These are phyloP conservation scores for Fonsecaea pedrosoi DNA, from an alignment of 2,329 filamentous ascomycete species.

Conservation along the genomic window DNA sequence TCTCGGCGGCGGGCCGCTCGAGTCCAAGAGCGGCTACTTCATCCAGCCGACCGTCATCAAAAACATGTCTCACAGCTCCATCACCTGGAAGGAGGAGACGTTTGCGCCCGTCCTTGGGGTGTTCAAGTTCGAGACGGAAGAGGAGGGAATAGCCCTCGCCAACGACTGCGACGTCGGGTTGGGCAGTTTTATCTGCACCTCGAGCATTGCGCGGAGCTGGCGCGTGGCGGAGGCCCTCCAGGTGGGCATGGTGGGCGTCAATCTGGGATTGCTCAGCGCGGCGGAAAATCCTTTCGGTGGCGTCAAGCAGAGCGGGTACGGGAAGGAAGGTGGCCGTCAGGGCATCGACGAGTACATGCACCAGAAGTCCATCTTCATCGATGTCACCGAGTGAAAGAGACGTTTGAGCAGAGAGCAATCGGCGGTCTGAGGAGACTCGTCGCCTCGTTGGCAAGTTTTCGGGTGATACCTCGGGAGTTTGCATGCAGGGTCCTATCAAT, in stretches of 20 bases:
- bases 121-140: constrained; percentile 63
- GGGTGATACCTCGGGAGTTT: too few relatives aligned
- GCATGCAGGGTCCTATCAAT: too few relatives aligned
- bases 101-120: constrained; percentile 55
- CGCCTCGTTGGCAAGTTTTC: too few relatives aligned
- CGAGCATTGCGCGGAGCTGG: constrained; percentile 31
- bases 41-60: constrained; percentile 67
- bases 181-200: constrained; percentile 28
- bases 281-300: constrained; percentile 67
- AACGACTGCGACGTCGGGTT: constrained; percentile 28
- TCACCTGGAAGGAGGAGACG: constrained; percentile 53
- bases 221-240: constrained; percentile 31
- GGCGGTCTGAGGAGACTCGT: too few relatives aligned
- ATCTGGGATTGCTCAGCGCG: constrained; percentile 42
- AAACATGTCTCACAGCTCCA: constrained; percentile 56
- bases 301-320: constrained; percentile 54
- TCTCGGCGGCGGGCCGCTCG: constrained; percentile 48
- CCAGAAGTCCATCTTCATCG: too few relatives aligned
- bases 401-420: too few relatives aligned
- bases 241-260: constrained; percentile 36
- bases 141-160: constrained; percentile 22
- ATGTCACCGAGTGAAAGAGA: too few relatives aligned
- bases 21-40: constrained; percentile 73
- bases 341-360: too few relatives aligned
- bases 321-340: too few relatives aligned